These are phyloP conservation scores for Penicillium sp. DNA, from an alignment of 2,329 filamentous ascomycete species.

Conservation along the genomic window DNA sequence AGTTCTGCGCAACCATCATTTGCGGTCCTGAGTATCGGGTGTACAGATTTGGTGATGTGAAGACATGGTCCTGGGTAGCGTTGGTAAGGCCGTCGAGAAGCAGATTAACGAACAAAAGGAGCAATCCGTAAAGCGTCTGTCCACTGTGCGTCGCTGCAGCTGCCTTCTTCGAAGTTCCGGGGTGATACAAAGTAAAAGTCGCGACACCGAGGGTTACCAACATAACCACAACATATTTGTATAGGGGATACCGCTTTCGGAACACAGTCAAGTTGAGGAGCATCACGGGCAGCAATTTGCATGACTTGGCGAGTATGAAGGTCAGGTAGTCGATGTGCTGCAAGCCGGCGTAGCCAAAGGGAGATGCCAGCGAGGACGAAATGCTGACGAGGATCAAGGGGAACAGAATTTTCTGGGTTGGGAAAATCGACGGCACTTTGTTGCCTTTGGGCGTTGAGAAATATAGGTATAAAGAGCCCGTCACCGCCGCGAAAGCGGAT, in stretches of 20 bases:
- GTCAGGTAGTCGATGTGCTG: slow-evolving; percentile 97
- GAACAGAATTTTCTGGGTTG: slow-evolving; percentile 66
- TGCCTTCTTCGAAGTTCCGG: slow-evolving; percentile 58
- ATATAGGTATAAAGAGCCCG: slow-evolving; percentile 76
- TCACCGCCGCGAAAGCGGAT: slow-evolving; percentile 78
- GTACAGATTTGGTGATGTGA: slow-evolving; percentile 60
- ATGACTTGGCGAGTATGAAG: slow-evolving; percentile 94
- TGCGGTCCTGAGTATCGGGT: slow-evolving; percentile 83
- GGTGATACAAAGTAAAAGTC: slow-evolving; percentile 85
- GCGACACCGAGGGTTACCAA: slow-evolving; percentile 90
- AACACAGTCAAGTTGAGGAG: slow-evolving; percentile 91
- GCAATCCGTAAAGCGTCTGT: slow-evolving; percentile 65
- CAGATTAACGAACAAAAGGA: slow-evolving; percentile 82
- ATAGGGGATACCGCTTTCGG: slow-evolving; percentile 80
- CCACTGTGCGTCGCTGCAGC: slow-evolving; percentile 56
- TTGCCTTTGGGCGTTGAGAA: slow-evolving; percentile 56
- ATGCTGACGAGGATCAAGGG: slow-evolving; percentile 82
- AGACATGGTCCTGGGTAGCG: slow-evolving; percentile 93
- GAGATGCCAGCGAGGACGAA: slow-evolving; percentile 84
- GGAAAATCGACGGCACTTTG: slow-evolving; percentile 61
- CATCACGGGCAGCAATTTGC: slow-evolving; percentile 99
- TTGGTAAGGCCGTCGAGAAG: slow-evolving; percentile 96
- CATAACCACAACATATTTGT: slow-evolving; percentile 92
- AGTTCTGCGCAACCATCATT: slow-evolving; percentile 99
- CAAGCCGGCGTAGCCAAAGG: slow-evolving; percentile 89